A percentile compares a stretch with the other conserved stretches of the same genome.
Evolutionary conservation across 371 early-diverging fungal species (phyloP).

Genomic region (Circinella minor): DNA sequence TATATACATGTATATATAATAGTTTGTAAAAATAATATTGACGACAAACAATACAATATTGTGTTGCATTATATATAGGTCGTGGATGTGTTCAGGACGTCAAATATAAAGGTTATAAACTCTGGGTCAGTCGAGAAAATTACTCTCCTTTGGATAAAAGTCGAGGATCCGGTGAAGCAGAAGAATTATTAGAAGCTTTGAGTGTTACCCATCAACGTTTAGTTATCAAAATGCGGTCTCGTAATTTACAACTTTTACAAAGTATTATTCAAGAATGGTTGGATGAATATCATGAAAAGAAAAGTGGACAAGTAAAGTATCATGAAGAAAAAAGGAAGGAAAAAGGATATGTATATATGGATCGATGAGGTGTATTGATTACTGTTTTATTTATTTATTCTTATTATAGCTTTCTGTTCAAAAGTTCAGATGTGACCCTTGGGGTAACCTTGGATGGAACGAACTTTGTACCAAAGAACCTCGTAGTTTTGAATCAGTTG

Average conservation of each 20-base stretch:
- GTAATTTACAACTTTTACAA: slow-evolving; percentile 19
- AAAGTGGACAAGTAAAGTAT: slow-evolving; percentile 28
- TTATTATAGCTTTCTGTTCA: slow-evolving; percentile 29
- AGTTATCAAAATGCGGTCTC: slow-evolving; percentile 16
- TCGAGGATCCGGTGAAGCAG: slow-evolving; percentile 19
- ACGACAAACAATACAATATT: not conserved
- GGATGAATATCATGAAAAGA: slow-evolving; percentile 30
- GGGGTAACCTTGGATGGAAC: slow-evolving; percentile 30
- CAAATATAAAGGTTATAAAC: slow-evolving; percentile 33
- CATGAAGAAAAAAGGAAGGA: not conserved
- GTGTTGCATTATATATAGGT: not conserved
- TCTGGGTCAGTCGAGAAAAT: slow-evolving; percentile 34
- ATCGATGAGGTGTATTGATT: not conserved
- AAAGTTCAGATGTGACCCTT: slow-evolving; percentile 29
- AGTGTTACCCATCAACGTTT: slow-evolving; percentile 20
- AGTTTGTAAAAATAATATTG: not conserved
- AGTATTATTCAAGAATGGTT: slow-evolving; percentile 46
- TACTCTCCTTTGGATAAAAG: slow-evolving; percentile 11
- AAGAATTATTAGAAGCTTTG: slow-evolving; percentile 28
- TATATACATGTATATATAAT: no score
- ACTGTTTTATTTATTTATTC: not conserved
- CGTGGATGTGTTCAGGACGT: slow-evolving; percentile 14
- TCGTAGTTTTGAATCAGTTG: slow-evolving; percentile 38
- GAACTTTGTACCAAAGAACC: slow-evolving; percentile 32
- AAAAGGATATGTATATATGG: not conserved